Evolutionary conservation across 2,329 filamentous ascomycete genomes (phyloP), one percentile per base, ranked within the genome.

Genomic region (Diaporthe eres): DNA sequence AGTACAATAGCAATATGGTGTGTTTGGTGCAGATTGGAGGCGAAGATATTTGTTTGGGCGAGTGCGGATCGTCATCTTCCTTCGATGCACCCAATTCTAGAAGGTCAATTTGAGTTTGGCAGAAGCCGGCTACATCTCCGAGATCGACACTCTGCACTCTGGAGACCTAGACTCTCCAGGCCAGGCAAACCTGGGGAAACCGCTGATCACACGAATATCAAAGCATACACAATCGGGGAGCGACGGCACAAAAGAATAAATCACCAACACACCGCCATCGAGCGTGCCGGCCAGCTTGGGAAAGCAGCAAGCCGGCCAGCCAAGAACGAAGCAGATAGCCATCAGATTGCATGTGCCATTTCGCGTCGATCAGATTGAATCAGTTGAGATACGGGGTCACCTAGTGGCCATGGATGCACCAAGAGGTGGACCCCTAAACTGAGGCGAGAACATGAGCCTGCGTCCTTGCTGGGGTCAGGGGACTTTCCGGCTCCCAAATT

Each of bases 151-250:
- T 42, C 25, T 70, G 49, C 22, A 17, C 49, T 55, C 34, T 39
- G 47, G 34, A 55, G 49, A 25, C 47, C 34, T 34, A 70, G 49
- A 42, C 65, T 22, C 13, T 31, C 25, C 49, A 39, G 65, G 34
- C n/a, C 49, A 39, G 34, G 65, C 49, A 70, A 70, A 70, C 65
- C 65, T 70, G 65, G 65, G 65, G 65, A 55, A 70, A 42, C 34
- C n/a, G 65, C 49, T 70, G 47, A 70, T 70, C 47, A 53, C 34
- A 55, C 22, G 13, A 42, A 42, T 9, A 2, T 55, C 49, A 55
- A 42, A 55, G 34, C 34, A 70, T 42, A 28, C 47, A 22, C n/a
- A 31, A 55, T 70, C 10, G 12, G 22, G 31, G n/a, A 34, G n/a
- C 47, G 13, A 19, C 22, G 12, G 19, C n/a, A 19, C 65, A n/a